phyloP scores from a whole-genome alignment of 2,329 filamentous ascomycete species.

The Arthrobotrys sphaeroides region DNA sequence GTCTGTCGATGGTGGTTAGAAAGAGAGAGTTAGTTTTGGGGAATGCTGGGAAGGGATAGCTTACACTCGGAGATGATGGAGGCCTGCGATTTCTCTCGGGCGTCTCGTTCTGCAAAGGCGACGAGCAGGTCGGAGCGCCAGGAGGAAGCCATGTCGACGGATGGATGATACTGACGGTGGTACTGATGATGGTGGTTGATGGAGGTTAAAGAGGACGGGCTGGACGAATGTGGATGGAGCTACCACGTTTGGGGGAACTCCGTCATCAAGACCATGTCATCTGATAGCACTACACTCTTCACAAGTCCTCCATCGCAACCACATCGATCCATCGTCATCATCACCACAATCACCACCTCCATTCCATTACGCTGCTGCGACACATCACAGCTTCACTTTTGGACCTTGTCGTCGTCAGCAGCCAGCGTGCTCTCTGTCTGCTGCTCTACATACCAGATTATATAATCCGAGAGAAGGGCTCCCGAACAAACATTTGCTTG shows the following conservation, averaged over 20 bases:
- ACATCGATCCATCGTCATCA: background rate
- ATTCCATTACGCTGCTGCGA: background rate
- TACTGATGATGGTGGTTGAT: background rate
- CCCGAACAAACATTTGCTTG: constrained; percentile 21
- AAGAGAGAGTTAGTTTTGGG: background rate
- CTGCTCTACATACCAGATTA: no score
- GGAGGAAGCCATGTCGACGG: constrained; percentile 16
- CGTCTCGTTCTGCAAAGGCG: constrained; percentile 55
- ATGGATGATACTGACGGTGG: background rate
- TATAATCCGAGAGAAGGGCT: no score
- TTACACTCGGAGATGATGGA: constrained; percentile 55
- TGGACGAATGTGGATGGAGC: background rate
- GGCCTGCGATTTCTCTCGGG: constrained; percentile 56
- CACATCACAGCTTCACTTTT: constrained; percentile 26
- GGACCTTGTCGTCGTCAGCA: constrained; percentile 14
- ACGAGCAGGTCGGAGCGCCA: constrained; percentile 55
- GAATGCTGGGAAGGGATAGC: background rate
- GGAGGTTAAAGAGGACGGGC: constrained; percentile 2
- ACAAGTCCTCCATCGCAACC: background rate
- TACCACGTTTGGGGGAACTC: constrained; percentile 5
- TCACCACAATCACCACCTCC: background rate
- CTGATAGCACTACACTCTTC: no score
- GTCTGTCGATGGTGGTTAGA: constrained; percentile 63
- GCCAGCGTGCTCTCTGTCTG: background rate
- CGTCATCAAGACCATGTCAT: constrained; percentile 21